phyloP scores from a whole-genome alignment of 352 stramenopile genomes.

The Globisporangium takayamanum region DNA sequence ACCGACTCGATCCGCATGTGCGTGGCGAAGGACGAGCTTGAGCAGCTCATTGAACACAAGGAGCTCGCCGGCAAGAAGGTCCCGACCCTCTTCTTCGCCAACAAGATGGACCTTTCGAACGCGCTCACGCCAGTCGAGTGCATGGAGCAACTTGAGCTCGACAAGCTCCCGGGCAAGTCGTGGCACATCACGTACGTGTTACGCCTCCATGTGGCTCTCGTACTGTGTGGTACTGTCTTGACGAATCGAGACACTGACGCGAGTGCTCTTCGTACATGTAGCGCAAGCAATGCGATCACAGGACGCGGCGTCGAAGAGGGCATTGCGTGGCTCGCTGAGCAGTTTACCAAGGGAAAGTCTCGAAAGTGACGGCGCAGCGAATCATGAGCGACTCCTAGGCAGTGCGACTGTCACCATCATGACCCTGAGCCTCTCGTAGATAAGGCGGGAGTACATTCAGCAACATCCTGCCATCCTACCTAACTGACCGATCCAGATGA shows the following conservation, averaged over 20 bases:
- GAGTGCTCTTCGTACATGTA: constrained; percentile 8
- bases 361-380: constrained; percentile 27
- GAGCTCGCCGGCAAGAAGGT: constrained; percentile 64
- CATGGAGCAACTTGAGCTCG: constrained; percentile 72
- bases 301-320: constrained; percentile 76
- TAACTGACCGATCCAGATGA: too few relatives aligned
- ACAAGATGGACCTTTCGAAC: constrained; percentile 83
- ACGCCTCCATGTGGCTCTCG: not conserved
- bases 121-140: constrained; percentile 72
- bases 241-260: not conserved
- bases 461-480: too few relatives aligned
- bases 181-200: constrained; percentile 78
- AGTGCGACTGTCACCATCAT: too few relatives aligned
- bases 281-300: constrained; percentile 77
- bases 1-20: constrained; percentile 85
- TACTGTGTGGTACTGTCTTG: not conserved
- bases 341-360: constrained; percentile 57
- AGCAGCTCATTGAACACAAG: constrained; percentile 80
- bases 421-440: too few relatives aligned
- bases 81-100: constrained; percentile 82
- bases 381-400: too few relatives aligned
- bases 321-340: constrained; percentile 74
- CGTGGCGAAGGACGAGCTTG: constrained; percentile 83
- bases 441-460: too few relatives aligned
- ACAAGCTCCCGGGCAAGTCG: constrained; percentile 70